A percentile compares a stretch with the other conserved stretches of the same genome.
Evolutionary conservation across 257 asterid genomes (phyloP).

Genomic region (Euphrasia confusa): DNA sequence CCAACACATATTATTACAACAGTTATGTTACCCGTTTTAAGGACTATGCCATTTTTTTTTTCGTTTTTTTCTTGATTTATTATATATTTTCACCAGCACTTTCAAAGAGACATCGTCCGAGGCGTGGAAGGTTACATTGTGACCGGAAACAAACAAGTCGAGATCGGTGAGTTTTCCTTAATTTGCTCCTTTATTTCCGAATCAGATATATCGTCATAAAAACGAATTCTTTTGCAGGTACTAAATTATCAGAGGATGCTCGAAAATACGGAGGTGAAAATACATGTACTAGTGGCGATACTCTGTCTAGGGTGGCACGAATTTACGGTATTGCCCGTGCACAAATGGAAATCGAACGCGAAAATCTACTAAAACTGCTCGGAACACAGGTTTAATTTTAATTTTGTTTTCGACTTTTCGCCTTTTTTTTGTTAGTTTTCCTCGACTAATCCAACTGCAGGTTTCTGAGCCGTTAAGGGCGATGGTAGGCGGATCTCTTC

Average conservation of each 20-base stretch:
- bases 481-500: conserved; percentile 44
- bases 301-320: conserved; percentile 42
- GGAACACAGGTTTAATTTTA: conserved; percentile 41
- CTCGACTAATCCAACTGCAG: conserved; percentile 24
- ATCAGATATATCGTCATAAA: background rate
- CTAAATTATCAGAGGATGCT: conserved; percentile 50
- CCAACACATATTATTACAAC: no score
- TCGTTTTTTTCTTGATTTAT: background rate
- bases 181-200: background rate
- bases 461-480: conserved; percentile 53
- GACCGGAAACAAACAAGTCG: conserved; percentile 70
- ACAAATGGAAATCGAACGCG: conserved; percentile 45
- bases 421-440: background rate
- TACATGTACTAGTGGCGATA: conserved; percentile 41
- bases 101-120: conserved; percentile 72
- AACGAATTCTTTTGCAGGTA: conserved; percentile 32
- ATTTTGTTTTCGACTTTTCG: background rate
- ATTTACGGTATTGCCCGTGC: conserved; percentile 37
- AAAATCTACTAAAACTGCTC: conserved; percentile 35
- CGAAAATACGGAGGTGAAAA: conserved; percentile 50
- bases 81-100: conserved; percentile 37
- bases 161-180: conserved; percentile 46
- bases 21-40: background rate
- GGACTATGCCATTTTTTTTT: background rate
- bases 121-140: conserved; percentile 67